A percentile compares a stretch with the other conserved stretches of the same genome.
Conservation (phyloP, 2,329 filamentous ascomycete species). For the Blumeria hordei region DNA sequence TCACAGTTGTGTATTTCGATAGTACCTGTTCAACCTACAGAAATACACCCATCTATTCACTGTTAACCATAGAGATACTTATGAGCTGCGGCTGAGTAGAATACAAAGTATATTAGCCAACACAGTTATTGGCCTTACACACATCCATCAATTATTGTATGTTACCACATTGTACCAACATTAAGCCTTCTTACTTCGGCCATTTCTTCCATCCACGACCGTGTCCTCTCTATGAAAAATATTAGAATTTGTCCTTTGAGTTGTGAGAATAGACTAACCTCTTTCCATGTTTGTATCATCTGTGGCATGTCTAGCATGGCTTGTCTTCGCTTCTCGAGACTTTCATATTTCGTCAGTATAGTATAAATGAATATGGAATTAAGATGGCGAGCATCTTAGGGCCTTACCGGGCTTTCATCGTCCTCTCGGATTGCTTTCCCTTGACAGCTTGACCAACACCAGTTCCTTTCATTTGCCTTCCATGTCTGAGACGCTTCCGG, state of each 20-base stretch:
- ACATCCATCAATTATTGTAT: too few relatives aligned
- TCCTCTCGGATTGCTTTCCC: conserved; percentile 82
- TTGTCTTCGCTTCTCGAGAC: conserved; percentile 67
- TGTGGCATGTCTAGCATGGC: conserved; percentile 91
- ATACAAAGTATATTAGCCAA: too few relatives aligned
- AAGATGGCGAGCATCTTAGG: too few relatives aligned
- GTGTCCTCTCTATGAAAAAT: conserved; percentile 33
- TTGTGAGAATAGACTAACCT: conserved; percentile 29
- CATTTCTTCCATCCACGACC: conserved; percentile 54
- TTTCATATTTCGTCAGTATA: conserved; percentile 14
- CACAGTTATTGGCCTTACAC: too few relatives aligned
- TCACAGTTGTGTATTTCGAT: too few relatives aligned
- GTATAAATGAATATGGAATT: too few relatives aligned
- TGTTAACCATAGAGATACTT: too few relatives aligned
- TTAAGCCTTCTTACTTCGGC: conserved; percentile 24
- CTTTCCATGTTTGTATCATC: conserved; percentile 81
- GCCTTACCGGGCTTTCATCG: conserved; percentile 46
- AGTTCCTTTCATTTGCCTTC: conserved; percentile 71
- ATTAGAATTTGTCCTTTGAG: conserved; percentile 12
- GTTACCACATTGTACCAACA: too few relatives aligned
- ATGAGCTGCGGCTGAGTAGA: too few relatives aligned
- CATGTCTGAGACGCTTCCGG: conserved; percentile 49
- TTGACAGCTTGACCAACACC: conserved; percentile 84
- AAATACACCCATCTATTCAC: too few relatives aligned
- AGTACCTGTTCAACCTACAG: too few relatives aligned